Percentiles rank a stretch among this genome's conserved stretches.
Conservation (phyloP, 2,329 filamentous ascomycete species). For the Trichophyton mentagrophytes region DNA sequence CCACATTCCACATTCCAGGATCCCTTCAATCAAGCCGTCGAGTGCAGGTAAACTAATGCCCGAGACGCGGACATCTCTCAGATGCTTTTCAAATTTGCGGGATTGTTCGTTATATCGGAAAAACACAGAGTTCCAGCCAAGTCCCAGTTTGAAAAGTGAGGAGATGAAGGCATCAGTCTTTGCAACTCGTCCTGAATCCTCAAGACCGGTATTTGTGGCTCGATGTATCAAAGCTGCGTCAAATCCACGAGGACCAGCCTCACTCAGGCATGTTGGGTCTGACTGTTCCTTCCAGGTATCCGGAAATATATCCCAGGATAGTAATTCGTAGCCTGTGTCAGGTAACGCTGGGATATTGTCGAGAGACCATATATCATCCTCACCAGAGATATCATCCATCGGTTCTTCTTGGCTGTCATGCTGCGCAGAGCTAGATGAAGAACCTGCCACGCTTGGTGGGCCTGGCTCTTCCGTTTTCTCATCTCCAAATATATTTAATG, state of each 20-base stretch:
- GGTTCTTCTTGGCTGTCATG: conserved; percentile 14
- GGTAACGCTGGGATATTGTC: conserved; percentile 15
- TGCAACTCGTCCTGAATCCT: conserved; percentile 22
- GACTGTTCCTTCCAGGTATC: conserved; percentile 22
- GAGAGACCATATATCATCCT: conserved; percentile 28
- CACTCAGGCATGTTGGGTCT: conserved; percentile 31
- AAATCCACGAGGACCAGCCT: conserved; percentile 29
- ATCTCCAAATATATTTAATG: conserved; percentile 23
- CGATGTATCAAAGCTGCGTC: conserved; percentile 27
- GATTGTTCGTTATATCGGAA: conserved; percentile 29
- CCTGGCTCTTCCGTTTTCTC: conserved; percentile 17
- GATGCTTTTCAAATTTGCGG: conserved; percentile 27
- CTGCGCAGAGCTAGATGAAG: conserved; percentile 15
- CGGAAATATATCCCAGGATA: conserved; percentile 33
- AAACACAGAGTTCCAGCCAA: conserved; percentile 34
- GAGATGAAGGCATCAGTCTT: conserved; percentile 28
- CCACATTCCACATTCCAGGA: conserved; percentile 26
- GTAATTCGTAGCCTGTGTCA: conserved; percentile 15
- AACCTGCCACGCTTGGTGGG: conserved; percentile 12
- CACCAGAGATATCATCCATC: not conserved
- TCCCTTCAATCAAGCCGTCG: conserved; percentile 20
- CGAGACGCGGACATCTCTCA: conserved; percentile 36
- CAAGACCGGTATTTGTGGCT: conserved; percentile 13
- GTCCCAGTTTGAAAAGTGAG: conserved; percentile 28
- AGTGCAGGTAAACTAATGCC: conserved; percentile 39